Evolutionary conservation across 2,329 filamentous ascomycete species (phyloP).

Genomic region (Colletotrichum euphorbiae): DNA sequence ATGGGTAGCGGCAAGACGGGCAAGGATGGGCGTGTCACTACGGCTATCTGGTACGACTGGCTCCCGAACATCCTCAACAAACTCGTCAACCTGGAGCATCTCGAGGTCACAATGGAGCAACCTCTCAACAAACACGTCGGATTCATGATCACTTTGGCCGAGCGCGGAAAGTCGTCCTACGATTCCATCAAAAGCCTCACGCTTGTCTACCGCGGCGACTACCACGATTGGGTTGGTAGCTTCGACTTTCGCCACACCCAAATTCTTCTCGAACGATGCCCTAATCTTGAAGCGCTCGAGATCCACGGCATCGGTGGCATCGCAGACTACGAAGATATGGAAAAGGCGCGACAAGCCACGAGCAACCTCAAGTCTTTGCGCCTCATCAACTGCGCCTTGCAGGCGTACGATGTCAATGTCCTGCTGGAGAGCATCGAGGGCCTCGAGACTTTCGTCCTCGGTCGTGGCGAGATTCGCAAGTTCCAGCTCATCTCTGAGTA

Average conservation of each 20-base stretch:
- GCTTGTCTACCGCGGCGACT: neutral
- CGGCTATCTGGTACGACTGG: neutral
- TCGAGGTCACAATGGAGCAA: neutral
- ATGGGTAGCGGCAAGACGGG: neutral
- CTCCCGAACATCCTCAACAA: slow-evolving; percentile 1
- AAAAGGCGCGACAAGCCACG: slow-evolving; percentile 48
- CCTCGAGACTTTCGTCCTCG: slow-evolving; percentile 2
- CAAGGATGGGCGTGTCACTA: fast-evolving
- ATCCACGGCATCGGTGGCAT: slow-evolving; percentile 44
- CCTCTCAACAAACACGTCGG: neutral
- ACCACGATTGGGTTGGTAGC: neutral
- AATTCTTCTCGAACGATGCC: neutral
- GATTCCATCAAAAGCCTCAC: neutral
- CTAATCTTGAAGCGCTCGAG: neutral
- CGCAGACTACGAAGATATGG: fast-evolving
- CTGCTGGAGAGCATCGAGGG: neutral
- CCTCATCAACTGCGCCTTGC: slow-evolving; percentile 1
- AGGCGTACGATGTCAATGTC: neutral
- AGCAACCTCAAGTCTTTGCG: neutral
- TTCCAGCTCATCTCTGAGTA: neutral
- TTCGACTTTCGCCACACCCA: neutral
- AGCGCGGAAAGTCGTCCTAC: neutral
- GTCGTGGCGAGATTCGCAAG: neutral
- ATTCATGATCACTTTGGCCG: neutral
- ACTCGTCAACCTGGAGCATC: neutral